These are phyloP conservation scores for Teunomyces barrocoloradensis DNA, from an alignment of 805 yeast species.

Conservation along the genomic window DNA sequence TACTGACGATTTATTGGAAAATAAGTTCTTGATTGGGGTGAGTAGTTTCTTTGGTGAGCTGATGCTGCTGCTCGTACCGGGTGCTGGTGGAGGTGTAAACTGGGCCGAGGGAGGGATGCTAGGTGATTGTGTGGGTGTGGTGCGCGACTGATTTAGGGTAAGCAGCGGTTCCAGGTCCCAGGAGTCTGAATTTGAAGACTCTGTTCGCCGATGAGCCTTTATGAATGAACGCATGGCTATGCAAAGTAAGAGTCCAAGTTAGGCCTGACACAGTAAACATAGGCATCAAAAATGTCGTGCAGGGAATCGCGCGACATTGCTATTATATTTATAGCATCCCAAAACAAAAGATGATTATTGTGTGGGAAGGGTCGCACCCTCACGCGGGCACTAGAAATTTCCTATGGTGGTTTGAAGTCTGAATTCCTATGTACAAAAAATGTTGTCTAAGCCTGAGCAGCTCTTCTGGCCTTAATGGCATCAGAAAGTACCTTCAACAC, in stretches of 20 bases:
- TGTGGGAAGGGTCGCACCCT: no score
- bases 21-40: slow-evolving; percentile 26
- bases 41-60: slow-evolving; percentile 26
- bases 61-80: neutral
- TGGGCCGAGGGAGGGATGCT: slow-evolving; percentile 4
- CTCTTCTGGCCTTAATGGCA: slow-evolving; percentile 80
- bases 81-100: slow-evolving; percentile 7
- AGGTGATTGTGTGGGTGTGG: slow-evolving; percentile 7
- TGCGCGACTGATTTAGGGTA: neutral
- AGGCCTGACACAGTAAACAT: neutral
- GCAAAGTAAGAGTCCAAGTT: neutral
- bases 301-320: neutral
- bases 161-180: slow-evolving; percentile 7
- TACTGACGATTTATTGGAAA: slow-evolving; percentile 12
- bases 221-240: slow-evolving; percentile 15
- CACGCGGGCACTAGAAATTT: no score
- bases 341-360: neutral
- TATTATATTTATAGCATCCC: neutral
- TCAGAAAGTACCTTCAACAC: slow-evolving; percentile 71
- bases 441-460: slow-evolving; percentile 1
- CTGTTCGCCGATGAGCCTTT: slow-evolving; percentile 14
- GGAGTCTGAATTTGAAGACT: slow-evolving; percentile 11
- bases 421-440: neutral
- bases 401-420: neutral
- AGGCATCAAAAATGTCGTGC: neutral